These are phyloP conservation scores for Xerocomellus intermedius DNA, from an alignment of 768 basidiomycete species.

Conservation along the genomic window DNA sequence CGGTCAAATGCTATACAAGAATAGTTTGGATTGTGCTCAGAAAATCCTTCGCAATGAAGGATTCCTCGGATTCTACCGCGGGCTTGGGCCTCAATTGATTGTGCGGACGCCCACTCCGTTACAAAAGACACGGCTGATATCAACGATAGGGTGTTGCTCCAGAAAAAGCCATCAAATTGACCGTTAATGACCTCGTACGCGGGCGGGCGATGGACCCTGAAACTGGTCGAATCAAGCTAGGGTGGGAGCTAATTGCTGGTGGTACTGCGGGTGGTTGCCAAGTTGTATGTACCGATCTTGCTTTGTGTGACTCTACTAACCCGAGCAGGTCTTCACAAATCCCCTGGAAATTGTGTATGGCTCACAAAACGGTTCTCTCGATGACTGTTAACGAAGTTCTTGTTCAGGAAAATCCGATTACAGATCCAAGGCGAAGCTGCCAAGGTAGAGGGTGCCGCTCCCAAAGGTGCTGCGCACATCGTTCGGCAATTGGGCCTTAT, in stretches of 20 bases:
- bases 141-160: constrained; percentile 80
- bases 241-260: constrained; percentile 92
- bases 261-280: constrained; percentile 94
- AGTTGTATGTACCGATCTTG: constrained; percentile 65
- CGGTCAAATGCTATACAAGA: constrained; percentile 95
- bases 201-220: constrained; percentile 86
- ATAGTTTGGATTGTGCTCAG: constrained; percentile 88
- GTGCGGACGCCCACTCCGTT: constrained; percentile 40
- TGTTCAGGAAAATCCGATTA: constrained; percentile 80
- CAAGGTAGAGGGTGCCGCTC: constrained; percentile 74
- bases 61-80: constrained; percentile 92
- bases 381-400: neutral
- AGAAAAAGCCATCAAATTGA: constrained; percentile 97
- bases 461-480: constrained; percentile 89
- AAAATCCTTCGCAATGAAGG: constrained; percentile 97
- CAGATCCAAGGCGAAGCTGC: constrained; percentile 97
- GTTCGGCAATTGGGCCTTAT: constrained; percentile 88
- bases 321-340: constrained; percentile 85
- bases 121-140: constrained; percentile 7
- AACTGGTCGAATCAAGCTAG: constrained; percentile 88
- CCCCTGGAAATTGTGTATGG: constrained; percentile 93
- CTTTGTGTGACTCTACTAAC: constrained; percentile 17
- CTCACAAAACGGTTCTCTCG: neutral
- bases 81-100: constrained; percentile 90
- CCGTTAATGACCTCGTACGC: constrained; percentile 91